phyloP scores from a whole-genome alignment of 2,329 filamentous ascomycete genomes.

The Diaporthe citrichinensis region DNA sequence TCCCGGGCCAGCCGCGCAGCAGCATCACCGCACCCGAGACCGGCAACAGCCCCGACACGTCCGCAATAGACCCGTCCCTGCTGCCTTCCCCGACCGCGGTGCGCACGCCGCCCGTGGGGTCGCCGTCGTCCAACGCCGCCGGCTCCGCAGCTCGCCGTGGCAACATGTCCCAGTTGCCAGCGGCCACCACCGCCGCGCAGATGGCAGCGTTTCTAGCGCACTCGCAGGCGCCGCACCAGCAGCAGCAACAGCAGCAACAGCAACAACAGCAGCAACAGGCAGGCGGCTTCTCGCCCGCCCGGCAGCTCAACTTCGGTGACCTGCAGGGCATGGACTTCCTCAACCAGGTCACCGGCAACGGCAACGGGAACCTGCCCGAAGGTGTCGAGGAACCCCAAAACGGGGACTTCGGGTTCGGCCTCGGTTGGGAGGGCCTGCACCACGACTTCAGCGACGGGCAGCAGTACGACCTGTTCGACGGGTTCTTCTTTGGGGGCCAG shows the following conservation, averaged over 20 bases:
- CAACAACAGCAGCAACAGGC: conserved; percentile 52
- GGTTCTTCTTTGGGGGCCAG: conserved; percentile 78
- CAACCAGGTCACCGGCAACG: conserved; percentile 51
- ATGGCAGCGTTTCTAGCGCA: conserved; percentile 37
- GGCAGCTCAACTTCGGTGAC: conserved; percentile 58
- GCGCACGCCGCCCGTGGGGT: conserved; percentile 51
- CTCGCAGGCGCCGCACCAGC: conserved; percentile 21
- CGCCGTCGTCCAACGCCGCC: conserved; percentile 44
- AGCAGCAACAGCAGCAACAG: conserved; percentile 53
- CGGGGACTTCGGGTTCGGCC: conserved; percentile 73
- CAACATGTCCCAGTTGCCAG: conserved; percentile 44
- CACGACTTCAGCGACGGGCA: conserved; percentile 74
- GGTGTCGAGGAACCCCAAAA: conserved; percentile 42
- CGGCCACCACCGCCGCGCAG: conserved; percentile 46
- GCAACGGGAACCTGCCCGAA: conserved; percentile 37
- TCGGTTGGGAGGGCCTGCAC: conserved; percentile 74
- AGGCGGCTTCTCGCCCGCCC: conserved; percentile 43
- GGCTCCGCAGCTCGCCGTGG: conserved; percentile 46
- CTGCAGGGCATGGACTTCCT: conserved; percentile 69
- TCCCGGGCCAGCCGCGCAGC: conserved; percentile 57
- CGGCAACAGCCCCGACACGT: conserved; percentile 46
- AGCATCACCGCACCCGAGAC: conserved; percentile 54
- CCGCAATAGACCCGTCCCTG: conserved; percentile 59
- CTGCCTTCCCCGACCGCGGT: conserved; percentile 60
- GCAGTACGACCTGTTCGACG: conserved; percentile 78